Percentiles rank a stretch among this genome's conserved stretches.
Conservation (phyloP, 2,329 filamentous ascomycete species). For the Lecanicillium sp. region DNA sequence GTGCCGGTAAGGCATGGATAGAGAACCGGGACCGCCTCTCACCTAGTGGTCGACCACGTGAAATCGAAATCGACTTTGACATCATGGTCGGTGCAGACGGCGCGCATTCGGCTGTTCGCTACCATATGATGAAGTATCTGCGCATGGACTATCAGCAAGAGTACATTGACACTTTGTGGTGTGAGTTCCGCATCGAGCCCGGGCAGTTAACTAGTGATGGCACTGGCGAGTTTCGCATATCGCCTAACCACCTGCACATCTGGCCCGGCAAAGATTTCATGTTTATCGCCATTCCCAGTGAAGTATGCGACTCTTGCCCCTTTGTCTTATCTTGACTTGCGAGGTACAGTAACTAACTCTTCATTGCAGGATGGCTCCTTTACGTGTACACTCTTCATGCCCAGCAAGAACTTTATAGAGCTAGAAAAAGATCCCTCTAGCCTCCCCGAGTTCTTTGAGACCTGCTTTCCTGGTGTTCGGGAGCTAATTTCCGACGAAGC, state of each 20-base stretch:
- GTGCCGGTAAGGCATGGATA: slow-evolving; percentile 75
- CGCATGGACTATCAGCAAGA: slow-evolving; percentile 87
- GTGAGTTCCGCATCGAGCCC: slow-evolving; percentile 78
- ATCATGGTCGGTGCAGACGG: slow-evolving; percentile 92
- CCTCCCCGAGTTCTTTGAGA: slow-evolving; percentile 67
- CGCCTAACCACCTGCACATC: slow-evolving; percentile 90
- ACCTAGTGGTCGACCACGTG: slow-evolving; percentile 41
- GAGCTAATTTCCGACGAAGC: slow-evolving; percentile 58
- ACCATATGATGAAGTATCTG: slow-evolving; percentile 92
- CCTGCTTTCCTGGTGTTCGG: slow-evolving; percentile 80
- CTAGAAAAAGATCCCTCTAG: slow-evolving; percentile 55
- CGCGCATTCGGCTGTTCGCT: slow-evolving; percentile 83
- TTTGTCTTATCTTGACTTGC: neutral
- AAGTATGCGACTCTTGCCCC: slow-evolving; percentile 30
- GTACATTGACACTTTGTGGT: slow-evolving; percentile 97
- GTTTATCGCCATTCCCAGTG: slow-evolving; percentile 92
- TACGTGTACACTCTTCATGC: slow-evolving; percentile 88
- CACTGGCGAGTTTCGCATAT: slow-evolving; percentile 60
- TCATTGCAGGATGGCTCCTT: slow-evolving; percentile 69
- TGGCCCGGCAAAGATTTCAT: slow-evolving; percentile 93
- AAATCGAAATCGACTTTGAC: slow-evolving; percentile 82
- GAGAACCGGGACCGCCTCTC: slow-evolving; percentile 43
- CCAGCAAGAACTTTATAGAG: slow-evolving; percentile 56
- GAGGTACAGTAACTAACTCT: neutral
- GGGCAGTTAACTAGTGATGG: slow-evolving; percentile 18